A percentile compares a stretch with the other conserved stretches of the same genome.
Evolutionary conservation across 257 asterid species (phyloP).

Genomic region (Penstemon barbatus): DNA sequence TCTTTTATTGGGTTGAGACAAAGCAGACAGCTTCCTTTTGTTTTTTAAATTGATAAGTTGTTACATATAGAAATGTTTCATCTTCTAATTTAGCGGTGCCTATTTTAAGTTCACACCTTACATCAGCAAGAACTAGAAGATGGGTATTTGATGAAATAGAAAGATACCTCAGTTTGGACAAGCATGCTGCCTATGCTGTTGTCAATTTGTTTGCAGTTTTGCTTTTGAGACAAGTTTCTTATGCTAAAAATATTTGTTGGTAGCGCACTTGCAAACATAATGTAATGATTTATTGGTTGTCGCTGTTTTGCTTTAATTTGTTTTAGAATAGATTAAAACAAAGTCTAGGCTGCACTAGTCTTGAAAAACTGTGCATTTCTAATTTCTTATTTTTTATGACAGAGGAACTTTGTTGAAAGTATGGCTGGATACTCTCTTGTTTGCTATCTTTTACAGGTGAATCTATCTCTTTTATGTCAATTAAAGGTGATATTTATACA

Average conservation of each 20-base stretch:
- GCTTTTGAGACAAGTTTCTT: neutral
- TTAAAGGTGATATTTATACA: conserved; percentile 4
- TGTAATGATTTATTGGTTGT: neutral
- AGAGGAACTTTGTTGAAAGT: conserved; percentile 96
- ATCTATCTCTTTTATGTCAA: conserved; percentile 14
- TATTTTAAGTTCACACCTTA: neutral
- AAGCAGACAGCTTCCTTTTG: neutral
- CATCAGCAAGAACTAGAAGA: neutral
- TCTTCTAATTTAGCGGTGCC: conserved; percentile 3
- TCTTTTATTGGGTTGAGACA: neutral
- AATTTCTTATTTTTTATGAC: conserved; percentile 30
- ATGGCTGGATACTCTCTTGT: conserved; percentile 99
- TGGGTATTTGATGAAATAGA: neutral
- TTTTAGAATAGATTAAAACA: neutral
- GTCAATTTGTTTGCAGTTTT: neutral
- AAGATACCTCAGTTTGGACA: no score
- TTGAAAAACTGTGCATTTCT: conserved; percentile 1
- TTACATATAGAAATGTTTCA: neutral
- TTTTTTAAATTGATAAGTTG: neutral
- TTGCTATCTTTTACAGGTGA: conserved; percentile 91
- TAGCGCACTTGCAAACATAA: conserved; percentile 1
- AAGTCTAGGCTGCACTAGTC: conserved; percentile 1
- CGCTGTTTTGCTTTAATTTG: neutral
- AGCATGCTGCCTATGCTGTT: neutral
- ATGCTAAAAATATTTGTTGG: conserved; percentile 13